Evolutionary conservation across 768 basidiomycete species (phyloP).

Genomic region (Boletus subparvulus): DNA sequence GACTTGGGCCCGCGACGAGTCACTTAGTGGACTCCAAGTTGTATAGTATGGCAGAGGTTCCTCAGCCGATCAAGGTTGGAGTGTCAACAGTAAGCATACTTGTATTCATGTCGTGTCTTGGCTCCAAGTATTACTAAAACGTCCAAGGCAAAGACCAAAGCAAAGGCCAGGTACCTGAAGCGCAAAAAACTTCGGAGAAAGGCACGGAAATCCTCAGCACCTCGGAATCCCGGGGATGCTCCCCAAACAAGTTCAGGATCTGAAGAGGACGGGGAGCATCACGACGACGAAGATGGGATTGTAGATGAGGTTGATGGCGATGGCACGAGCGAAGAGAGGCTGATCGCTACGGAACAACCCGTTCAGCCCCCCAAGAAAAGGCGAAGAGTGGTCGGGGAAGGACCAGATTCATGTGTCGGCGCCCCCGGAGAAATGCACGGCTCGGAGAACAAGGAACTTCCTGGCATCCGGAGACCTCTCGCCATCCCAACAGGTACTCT

Average conservation of each 20-base stretch:
- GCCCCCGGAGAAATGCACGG: neutral
- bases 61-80: neutral
- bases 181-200: conserved; percentile 70
- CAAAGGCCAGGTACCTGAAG: conserved; percentile 70
- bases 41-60: conserved; percentile 9
- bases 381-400: conserved; percentile 35
- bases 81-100: conserved; percentile 22
- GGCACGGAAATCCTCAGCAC: conserved; percentile 37
- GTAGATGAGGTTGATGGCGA: conserved; percentile 19
- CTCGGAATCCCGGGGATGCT: conserved; percentile 25
- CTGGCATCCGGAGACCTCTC: conserved; percentile 5
- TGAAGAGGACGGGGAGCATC: conserved; percentile 26
- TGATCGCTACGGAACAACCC: conserved; percentile 3
- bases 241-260: conserved; percentile 14
- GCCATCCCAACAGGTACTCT: conserved; percentile 39
- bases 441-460: neutral
- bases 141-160: conserved; percentile 59
- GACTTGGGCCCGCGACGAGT: too few relatives aligned
- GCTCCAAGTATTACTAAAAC: neutral
- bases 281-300: conserved; percentile 14
- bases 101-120: neutral
- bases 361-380: conserved; percentile 44
- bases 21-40: too few relatives aligned
- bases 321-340: conserved; percentile 8
- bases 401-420: conserved; percentile 18